Evolutionary conservation across 306 rosid genomes (phyloP).

Genomic region (Vigna mungo): DNA sequence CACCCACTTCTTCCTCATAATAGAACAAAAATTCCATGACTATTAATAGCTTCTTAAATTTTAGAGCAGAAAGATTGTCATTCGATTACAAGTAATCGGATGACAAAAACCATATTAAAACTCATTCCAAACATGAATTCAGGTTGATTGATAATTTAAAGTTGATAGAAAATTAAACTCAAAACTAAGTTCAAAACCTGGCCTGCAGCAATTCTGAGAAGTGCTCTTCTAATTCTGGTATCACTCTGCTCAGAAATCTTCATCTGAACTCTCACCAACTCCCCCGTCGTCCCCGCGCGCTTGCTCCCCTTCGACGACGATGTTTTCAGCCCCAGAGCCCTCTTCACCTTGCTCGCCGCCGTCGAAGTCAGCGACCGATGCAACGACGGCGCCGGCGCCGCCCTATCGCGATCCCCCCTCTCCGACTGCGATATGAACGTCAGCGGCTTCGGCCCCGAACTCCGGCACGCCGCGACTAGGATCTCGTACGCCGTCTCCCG

Average conservation of each 20-base stretch:
- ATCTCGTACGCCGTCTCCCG: slow-evolving; percentile 94
- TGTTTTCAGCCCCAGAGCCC: slow-evolving; percentile 81
- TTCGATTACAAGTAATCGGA: not conserved
- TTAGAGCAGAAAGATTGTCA: not conserved
- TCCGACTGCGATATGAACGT: slow-evolving; percentile 87
- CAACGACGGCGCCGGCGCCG: slow-evolving; percentile 58
- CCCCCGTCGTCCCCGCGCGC: slow-evolving; percentile 75
- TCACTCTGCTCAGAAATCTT: slow-evolving; percentile 84
- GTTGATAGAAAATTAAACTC: not conserved
- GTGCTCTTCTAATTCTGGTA: slow-evolving; percentile 78
- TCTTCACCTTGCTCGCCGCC: slow-evolving; percentile 90
- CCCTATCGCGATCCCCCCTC: slow-evolving; percentile 57
- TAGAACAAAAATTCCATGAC: not conserved
- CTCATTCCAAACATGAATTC: not conserved
- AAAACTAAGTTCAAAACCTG: slow-evolving; percentile 62
- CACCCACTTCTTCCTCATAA: not conserved
- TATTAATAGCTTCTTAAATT: not conserved
- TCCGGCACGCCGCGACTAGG: slow-evolving; percentile 81
- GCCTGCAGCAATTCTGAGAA: slow-evolving; percentile 84
- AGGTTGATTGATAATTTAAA: no score
- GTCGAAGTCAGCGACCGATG: slow-evolving; percentile 84
- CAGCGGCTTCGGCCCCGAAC: slow-evolving; percentile 76
- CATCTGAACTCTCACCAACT: slow-evolving; percentile 87
- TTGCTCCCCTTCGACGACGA: slow-evolving; percentile 57
- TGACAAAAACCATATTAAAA: not conserved